These are phyloP conservation scores for Bipolaris bicolor DNA, from an alignment of 2,329 filamentous ascomycete genomes.

Conservation along the genomic window DNA sequence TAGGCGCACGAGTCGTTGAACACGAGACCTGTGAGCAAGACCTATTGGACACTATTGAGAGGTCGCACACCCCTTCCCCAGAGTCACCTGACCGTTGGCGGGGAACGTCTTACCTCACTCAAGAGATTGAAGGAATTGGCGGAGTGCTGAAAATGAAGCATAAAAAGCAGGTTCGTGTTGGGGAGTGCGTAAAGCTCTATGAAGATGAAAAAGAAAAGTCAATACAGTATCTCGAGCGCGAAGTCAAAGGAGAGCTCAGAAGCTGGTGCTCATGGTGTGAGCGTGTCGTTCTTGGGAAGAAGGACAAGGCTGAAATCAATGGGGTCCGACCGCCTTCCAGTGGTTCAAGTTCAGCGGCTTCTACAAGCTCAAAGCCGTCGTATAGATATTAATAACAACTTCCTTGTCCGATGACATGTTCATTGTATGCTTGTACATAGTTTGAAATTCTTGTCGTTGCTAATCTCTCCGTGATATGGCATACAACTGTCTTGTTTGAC, in stretches of 20 bases:
- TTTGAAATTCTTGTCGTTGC: neutral
- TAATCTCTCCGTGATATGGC: too few relatives aligned
- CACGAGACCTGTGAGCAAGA: conserved; percentile 86
- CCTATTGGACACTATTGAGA: conserved; percentile 62
- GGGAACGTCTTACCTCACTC: conserved; percentile 77
- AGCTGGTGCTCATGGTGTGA: conserved; percentile 95
- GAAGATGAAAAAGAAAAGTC: conserved; percentile 61
- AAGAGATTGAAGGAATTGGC: conserved; percentile 91
- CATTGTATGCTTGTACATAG: neutral
- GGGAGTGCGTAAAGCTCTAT: conserved; percentile 83
- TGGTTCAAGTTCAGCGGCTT: conserved; percentile 26
- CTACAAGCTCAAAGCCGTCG: conserved; percentile 2
- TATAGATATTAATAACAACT: conserved; percentile 5
- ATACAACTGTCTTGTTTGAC: too few relatives aligned
- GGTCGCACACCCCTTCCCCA: conserved; percentile 34
- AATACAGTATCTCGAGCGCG: conserved; percentile 69
- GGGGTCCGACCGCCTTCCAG: conserved; percentile 25
- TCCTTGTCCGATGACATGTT: neutral
- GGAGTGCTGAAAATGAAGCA: conserved; percentile 86
- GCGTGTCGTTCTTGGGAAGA: conserved; percentile 69
- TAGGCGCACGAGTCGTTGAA: conserved; percentile 77
- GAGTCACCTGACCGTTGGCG: conserved; percentile 53
- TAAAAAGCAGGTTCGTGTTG: conserved; percentile 81
- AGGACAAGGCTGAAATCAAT: conserved; percentile 46
- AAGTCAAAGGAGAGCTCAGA: conserved; percentile 70